These are phyloP conservation scores for Pseudocercospora vitis DNA, from an alignment of 2,329 filamentous ascomycete genomes.

Conservation along the genomic window DNA sequence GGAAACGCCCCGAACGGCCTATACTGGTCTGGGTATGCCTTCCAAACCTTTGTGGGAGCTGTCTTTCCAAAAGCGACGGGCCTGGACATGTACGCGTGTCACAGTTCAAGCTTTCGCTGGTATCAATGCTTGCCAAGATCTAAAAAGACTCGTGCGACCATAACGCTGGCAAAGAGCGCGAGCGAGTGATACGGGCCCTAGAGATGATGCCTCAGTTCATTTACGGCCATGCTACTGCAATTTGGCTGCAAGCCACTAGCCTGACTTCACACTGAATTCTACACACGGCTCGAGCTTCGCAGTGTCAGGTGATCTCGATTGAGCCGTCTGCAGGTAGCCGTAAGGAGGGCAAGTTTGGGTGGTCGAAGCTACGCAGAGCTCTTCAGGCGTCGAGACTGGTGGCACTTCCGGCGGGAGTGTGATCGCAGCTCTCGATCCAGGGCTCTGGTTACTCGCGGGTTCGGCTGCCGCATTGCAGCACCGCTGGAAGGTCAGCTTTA, in stretches of 20 bases:
- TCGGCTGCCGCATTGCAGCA: slow-evolving; percentile 6
- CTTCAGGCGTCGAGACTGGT: neutral
- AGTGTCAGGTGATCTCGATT: slow-evolving; percentile 2
- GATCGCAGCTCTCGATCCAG: slow-evolving; percentile 6
- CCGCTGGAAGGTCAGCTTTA: slow-evolving; percentile 2
- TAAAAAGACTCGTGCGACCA: too few species aligned
- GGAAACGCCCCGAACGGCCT: too few species aligned
- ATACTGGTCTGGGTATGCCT: too few species aligned
- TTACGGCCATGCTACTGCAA: neutral
- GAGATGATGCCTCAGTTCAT: neutral
- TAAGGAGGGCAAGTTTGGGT: neutral
- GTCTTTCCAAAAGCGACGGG: too few species aligned
- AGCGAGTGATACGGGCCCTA: neutral
- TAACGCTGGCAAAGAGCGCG: neutral
- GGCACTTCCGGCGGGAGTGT: slow-evolving; percentile 1
- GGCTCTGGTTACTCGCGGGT: slow-evolving; percentile 9
- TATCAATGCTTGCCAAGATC: too few species aligned
- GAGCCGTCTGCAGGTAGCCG: neutral
- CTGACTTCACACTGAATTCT: neutral
- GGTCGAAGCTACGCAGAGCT: slow-evolving; percentile 6
- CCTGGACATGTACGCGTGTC: too few species aligned
- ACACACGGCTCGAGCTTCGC: neutral
- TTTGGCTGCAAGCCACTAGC: neutral
- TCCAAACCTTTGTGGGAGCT: too few species aligned
- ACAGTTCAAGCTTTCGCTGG: too few species aligned